A percentile compares a stretch with the other conserved stretches of the same genome.
Conservation (phyloP, 139 green algal species). For the Picochlorum sp. region DNA sequence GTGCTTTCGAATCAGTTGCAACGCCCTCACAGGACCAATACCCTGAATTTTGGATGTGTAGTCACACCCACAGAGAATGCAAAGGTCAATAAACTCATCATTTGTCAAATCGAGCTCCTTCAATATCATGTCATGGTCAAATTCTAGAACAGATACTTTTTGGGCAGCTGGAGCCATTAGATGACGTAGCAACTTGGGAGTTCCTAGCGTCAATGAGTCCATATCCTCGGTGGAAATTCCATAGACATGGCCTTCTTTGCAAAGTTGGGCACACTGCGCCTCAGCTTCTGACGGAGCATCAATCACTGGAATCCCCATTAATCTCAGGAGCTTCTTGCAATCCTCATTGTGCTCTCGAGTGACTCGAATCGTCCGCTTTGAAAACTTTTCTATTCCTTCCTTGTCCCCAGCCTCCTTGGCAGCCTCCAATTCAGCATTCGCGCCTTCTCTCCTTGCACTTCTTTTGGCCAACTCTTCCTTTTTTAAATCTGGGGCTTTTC, state of each 20-base stretch:
- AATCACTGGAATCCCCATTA: conserved; percentile 91
- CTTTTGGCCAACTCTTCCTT: conserved; percentile 67
- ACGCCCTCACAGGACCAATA: conserved; percentile 54
- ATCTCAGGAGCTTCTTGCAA: conserved; percentile 79
- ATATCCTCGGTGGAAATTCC: conserved; percentile 94
- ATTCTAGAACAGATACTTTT: conserved; percentile 77
- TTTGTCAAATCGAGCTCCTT: conserved; percentile 48
- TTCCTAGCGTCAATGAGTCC: conserved; percentile 93
- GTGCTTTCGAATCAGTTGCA: conserved; percentile 79
- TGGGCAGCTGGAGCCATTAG: conserved; percentile 74
- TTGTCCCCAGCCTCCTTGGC: conserved; percentile 71
- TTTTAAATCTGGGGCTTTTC: conserved; percentile 91
- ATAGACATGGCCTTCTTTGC: conserved; percentile 75
- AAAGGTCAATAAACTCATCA: conserved; percentile 97
- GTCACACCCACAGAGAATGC: conserved; percentile 97
- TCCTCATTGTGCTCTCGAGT: conserved; percentile 91
- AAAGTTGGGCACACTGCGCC: conserved; percentile 78
- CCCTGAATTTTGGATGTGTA: conserved; percentile 78
- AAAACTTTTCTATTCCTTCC: conserved; percentile 91
- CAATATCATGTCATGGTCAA: conserved; percentile 63
- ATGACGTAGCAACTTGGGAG: conserved; percentile 74
- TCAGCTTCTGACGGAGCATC: conserved; percentile 89
- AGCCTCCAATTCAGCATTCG: conserved; percentile 42
- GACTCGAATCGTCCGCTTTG: conserved; percentile 81
- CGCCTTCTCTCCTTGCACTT: conserved; percentile 27